A percentile compares a stretch with the other conserved stretches of the same genome.
These are phyloP conservation scores for Rhododendron ovatum DNA, from an alignment of 148 eudicot species.

Conservation along the genomic window DNA sequence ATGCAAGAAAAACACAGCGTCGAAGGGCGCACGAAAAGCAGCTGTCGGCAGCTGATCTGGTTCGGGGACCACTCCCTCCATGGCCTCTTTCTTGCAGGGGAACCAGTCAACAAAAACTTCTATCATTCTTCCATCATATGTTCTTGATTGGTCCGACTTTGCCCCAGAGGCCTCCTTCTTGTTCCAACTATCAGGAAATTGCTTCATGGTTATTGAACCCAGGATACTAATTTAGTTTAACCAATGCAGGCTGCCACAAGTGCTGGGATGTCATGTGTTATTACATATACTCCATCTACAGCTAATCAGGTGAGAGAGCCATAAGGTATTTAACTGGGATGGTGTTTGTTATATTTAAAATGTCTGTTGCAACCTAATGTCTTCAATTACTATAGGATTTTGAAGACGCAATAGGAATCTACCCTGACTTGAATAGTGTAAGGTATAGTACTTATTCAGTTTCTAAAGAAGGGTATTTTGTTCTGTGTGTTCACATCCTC, in stretches of 20 bases:
- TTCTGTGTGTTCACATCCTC: not conserved
- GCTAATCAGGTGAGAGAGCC: constrained; percentile 59
- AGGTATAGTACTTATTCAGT: constrained; percentile 37
- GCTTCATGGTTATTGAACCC: not conserved
- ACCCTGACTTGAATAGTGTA: constrained; percentile 76
- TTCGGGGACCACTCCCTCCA: not conserved
- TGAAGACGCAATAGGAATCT: constrained; percentile 67
- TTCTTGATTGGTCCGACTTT: not conserved
- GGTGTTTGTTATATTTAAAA: not conserved
- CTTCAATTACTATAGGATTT: constrained; percentile 54
- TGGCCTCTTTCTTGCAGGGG: not conserved
- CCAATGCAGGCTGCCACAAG: constrained; percentile 78
- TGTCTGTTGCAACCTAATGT: not conserved
- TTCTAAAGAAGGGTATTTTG: not conserved
- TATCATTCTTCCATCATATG: not conserved
- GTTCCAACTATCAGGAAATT: not conserved
- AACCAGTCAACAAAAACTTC: not conserved
- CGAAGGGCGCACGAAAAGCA: not conserved
- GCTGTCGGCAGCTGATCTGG: not conserved
- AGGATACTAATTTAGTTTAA: not conserved
- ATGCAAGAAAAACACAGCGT: not conserved
- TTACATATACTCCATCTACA: constrained; percentile 84
- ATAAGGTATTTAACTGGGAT: not conserved
- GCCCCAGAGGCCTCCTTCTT: not conserved
- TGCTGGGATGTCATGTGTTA: constrained; percentile 90